Conservation (phyloP, 2,329 filamentous ascomycete species). For the Cordyceps farinosa region DNA sequence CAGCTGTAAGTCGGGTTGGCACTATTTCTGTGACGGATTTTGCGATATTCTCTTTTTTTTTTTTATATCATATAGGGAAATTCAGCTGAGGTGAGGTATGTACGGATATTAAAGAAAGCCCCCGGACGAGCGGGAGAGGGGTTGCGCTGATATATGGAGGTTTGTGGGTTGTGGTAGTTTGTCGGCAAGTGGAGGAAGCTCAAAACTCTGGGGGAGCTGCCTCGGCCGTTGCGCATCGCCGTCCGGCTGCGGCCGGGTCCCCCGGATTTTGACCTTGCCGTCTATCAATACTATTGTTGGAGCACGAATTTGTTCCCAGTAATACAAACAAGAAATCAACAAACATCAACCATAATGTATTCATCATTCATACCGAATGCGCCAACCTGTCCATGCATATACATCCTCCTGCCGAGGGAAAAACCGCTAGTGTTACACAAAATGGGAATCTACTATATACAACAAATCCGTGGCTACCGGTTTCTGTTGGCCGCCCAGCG, state of each 20-base stretch:
- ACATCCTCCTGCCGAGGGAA: background rate
- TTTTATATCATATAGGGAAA: too few relatives aligned
- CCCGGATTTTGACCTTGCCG: background rate
- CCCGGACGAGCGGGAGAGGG: slow-evolving; percentile 16
- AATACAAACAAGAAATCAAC: background rate
- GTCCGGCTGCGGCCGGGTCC: background rate
- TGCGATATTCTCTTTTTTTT: background rate
- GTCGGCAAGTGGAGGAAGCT: slow-evolving; percentile 9
- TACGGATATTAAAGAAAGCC: background rate
- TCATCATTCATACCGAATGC: background rate
- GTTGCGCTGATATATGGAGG: slow-evolving; percentile 11
- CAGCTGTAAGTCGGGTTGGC: background rate
- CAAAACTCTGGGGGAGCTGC: slow-evolving; percentile 8
- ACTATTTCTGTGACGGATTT: background rate
- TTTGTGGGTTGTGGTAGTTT: slow-evolving; percentile 14
- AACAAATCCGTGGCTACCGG: slow-evolving; percentile 29
- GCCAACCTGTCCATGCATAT: background rate
- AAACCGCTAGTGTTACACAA: slow-evolving; percentile 10
- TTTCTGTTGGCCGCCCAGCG: slow-evolving; percentile 84
- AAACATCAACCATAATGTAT: background rate
- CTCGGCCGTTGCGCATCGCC: slow-evolving; percentile 13
- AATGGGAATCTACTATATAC: slow-evolving; percentile 18
- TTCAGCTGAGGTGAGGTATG: background rate
- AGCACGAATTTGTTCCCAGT: background rate
- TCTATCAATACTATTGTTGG: background rate